phyloP scores from a whole-genome alignment of 2,329 filamentous ascomycete species.

The Colletotrichum orbiculare region DNA sequence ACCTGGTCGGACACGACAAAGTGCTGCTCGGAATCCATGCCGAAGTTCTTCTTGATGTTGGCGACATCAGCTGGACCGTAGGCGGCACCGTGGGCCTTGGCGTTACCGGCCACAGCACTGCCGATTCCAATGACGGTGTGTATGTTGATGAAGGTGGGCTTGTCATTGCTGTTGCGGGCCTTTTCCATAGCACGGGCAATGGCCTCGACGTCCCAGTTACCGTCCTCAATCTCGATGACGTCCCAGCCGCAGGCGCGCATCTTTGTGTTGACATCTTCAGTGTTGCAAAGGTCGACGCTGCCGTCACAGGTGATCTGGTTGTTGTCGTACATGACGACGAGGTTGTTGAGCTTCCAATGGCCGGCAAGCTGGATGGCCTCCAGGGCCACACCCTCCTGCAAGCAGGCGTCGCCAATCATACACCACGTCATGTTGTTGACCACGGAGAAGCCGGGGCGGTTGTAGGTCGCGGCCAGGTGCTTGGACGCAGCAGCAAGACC shows the following conservation, averaged over 20 bases:
- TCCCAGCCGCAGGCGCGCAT: conserved; percentile 68
- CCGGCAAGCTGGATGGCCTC: conserved; percentile 68
- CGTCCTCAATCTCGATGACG: conserved; percentile 64
- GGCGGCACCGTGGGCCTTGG: conserved; percentile 68
- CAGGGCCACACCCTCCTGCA: conserved; percentile 67
- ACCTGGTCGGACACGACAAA: conserved; percentile 56
- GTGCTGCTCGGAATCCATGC: conserved; percentile 49
- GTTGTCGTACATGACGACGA: conserved; percentile 70
- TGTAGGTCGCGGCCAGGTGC: conserved; percentile 65
- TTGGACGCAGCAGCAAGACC: conserved; percentile 69
- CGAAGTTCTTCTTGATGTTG: conserved; percentile 46
- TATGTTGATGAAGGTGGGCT: conserved; percentile 69
- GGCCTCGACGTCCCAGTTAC: conserved; percentile 59
- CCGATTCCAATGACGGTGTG: conserved; percentile 67
- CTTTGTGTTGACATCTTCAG: conserved; percentile 67
- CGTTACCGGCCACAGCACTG: conserved; percentile 59
- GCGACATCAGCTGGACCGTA: conserved; percentile 65
- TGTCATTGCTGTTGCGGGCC: conserved; percentile 54
- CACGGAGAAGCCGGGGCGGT: conserved; percentile 59
- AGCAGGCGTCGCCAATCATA: conserved; percentile 68
- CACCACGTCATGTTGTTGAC: conserved; percentile 65
- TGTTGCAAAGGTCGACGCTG: conserved; percentile 61
- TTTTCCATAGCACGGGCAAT: conserved; percentile 58
- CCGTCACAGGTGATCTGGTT: conserved; percentile 71
- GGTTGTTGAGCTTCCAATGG: conserved; percentile 65